A percentile compares a stretch with the other conserved stretches of the same genome.
Evolutionary conservation across 2,329 filamentous ascomycete species (phyloP).

Genomic region (Ceratocystis huliohia): DNA sequence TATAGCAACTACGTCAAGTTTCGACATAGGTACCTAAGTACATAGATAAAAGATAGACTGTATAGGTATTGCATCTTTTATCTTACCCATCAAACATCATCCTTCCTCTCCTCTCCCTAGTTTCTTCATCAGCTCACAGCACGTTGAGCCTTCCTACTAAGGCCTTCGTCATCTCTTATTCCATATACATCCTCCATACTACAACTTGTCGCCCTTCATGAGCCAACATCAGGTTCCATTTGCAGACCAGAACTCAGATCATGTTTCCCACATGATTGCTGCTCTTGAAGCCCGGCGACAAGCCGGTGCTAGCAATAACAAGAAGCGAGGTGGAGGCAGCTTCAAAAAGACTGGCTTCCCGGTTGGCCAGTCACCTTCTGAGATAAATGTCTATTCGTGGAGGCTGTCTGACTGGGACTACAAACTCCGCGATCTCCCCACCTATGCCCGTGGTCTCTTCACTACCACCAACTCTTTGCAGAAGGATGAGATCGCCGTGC

Average conservation of each 20-base stretch:
- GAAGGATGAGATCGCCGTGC: conserved; percentile 60
- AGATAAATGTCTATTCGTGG: conserved; percentile 75
- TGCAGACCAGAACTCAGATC: conserved; percentile 53
- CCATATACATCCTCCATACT: background rate
- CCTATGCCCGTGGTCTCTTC: conserved; percentile 87
- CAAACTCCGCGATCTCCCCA: conserved; percentile 73
- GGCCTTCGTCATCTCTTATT: too few relatives aligned
- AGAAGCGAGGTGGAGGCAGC: conserved; percentile 52
- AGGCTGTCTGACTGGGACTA: conserved; percentile 92
- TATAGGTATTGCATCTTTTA: too few relatives aligned
- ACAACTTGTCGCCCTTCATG: conserved; percentile 7
- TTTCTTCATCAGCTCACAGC: too few relatives aligned
- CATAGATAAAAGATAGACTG: too few relatives aligned
- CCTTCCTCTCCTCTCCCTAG: too few relatives aligned
- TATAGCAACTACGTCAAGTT: too few relatives aligned
- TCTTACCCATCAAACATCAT: too few relatives aligned
- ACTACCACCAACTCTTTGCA: conserved; percentile 58
- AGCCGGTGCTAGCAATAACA: conserved; percentile 25
- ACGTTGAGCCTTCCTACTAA: too few relatives aligned
- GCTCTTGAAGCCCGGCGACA: conserved; percentile 47
- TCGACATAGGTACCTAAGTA: too few relatives aligned
- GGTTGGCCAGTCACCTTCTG: conserved; percentile 48
- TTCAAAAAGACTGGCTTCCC: conserved; percentile 64
- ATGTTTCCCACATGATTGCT: conserved; percentile 53
- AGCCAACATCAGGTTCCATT: conserved; percentile 40